Base-by-base conservation (phyloP, 2,329 filamentous ascomycete species). In the Setomelanomma holmii region DNA sequence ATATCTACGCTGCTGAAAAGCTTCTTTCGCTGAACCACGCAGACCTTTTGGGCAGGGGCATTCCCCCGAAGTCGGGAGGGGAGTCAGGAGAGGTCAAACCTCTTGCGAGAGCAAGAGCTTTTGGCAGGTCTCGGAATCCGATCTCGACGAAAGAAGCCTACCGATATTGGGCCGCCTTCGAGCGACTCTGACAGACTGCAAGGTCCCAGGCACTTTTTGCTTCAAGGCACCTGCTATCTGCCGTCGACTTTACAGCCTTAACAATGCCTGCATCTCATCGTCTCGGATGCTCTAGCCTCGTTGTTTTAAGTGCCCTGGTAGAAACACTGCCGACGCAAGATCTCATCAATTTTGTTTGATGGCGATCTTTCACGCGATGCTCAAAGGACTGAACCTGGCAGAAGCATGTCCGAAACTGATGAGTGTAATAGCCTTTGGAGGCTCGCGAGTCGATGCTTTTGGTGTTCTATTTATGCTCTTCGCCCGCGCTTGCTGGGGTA, bases 191-290 rank as follows among this genome's bases (percentile, higher is more conserved):
- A 71, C 42, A 72, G 68, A 55, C 63, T 60, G 55, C 33, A 62
- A 58, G 59, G 64, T 58, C 67, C 69, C 40, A 71, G 69, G 68
- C 68, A 66, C 22, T 24, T 61, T 62, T 69, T 71, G 59, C 63
- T 68, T 41, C 45, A 40, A 67, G 60, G 66, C 59, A 72, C 60
- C 53, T 58, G 56, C 42, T 41, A 30, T 55, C 40, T 30, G 10
- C 27, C 27, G 14, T 30, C 27, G 12, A 12, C 5, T 6, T 14
- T 30, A 14, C 10, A 30, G 27, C 5, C 10, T 3, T 14, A 3
- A 14, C 14, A 3, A 14, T 6, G 27, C 27, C 27, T 14, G 14
- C 27, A 30, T 14, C 10, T 30, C 27, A 8, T 30, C 10, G 27
- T 30, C n/a, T n/a, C n/a, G n/a, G n/a, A n/a, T n/a, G n/a, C n/a